phyloP scores from a whole-genome alignment of 257 asterid genomes.

The Solanum appendiculatum region DNA sequence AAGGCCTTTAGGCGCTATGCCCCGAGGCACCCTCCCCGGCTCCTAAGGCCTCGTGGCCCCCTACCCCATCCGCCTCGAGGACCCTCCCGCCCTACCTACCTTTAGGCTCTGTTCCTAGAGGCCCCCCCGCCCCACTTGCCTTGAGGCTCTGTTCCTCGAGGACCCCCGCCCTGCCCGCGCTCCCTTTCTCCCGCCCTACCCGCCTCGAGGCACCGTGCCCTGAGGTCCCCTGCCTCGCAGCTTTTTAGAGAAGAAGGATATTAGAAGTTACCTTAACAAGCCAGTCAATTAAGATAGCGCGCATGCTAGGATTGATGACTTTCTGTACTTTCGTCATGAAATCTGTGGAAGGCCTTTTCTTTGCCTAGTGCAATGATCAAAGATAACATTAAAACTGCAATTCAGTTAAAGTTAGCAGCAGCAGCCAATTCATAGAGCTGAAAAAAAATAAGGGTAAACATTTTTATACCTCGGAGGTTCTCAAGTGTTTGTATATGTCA shows the following conservation, averaged over 20 bases:
- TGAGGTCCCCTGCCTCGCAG: no score
- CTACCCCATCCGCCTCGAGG: no score
- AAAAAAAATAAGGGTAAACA: neutral
- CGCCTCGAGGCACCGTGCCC: no score
- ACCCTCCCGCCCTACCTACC: no score
- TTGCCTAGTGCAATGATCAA: conserved; percentile 29
- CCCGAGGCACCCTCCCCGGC: no score
- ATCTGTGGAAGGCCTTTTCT: conserved; percentile 41
- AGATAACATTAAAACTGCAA: neutral
- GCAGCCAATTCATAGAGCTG: neutral
- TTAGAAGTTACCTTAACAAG: conserved; percentile 60
- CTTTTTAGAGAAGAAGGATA: neutral
- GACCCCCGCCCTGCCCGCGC: no score
- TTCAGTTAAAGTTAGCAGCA: neutral
- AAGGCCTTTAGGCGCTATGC: no score
- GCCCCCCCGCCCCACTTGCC: no score
- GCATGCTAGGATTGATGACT: conserved; percentile 36
- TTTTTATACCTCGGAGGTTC: conserved; percentile 69
- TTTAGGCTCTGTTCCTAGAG: no score
- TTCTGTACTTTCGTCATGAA: conserved; percentile 43
- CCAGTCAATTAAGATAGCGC: conserved; percentile 48
- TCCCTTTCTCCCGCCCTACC: no score
- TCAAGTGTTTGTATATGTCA: conserved; percentile 80
- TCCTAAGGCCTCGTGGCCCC: no score
- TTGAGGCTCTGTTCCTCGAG: no score